Conservation (phyloP, 192 early-diverging fungal genomes). For the Umbelopsis ramanniana region DNA sequence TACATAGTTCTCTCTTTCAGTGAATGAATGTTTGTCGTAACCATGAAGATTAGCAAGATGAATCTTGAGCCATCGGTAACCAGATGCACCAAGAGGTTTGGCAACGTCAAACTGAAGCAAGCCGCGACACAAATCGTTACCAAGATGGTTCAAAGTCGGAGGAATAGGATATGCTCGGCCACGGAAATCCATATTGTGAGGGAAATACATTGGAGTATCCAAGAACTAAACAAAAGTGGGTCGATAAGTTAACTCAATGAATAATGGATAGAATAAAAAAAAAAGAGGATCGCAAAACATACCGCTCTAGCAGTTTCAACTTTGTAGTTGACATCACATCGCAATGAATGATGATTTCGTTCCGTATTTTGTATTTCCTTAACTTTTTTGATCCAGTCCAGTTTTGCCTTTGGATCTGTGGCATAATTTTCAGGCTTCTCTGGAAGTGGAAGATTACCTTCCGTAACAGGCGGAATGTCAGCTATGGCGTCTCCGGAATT, state of each 20-base stretch:
- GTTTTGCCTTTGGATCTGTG: constrained; percentile 57
- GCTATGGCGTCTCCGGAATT: constrained; percentile 77
- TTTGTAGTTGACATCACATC: constrained; percentile 94
- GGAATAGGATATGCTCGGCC: constrained; percentile 98
- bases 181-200: constrained; percentile 97
- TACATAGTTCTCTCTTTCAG: constrained; percentile 77
- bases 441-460: constrained; percentile 50
- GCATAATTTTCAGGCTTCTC: constrained; percentile 68
- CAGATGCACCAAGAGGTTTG: constrained; percentile 77
- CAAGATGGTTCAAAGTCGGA: constrained; percentile 93
- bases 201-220: constrained; percentile 91
- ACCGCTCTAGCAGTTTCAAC: constrained; percentile 92
- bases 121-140: constrained; percentile 95
- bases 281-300: constrained; percentile 36
- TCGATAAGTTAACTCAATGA: background rate
- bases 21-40: constrained; percentile 89
- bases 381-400: constrained; percentile 58
- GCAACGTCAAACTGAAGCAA: constrained; percentile 83
- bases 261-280: background rate
- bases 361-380: constrained; percentile 63
- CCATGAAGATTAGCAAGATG: constrained; percentile 93
- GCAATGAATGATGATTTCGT: constrained; percentile 79
- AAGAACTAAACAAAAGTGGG: constrained; percentile 62
- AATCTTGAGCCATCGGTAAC: constrained; percentile 93
- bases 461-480: constrained; percentile 69